Evolutionary conservation across 2,329 filamentous ascomycete genomes (phyloP), one percentile per base, ranked within the genome.

Genomic region (Arthrinium phaeospermum): DNA sequence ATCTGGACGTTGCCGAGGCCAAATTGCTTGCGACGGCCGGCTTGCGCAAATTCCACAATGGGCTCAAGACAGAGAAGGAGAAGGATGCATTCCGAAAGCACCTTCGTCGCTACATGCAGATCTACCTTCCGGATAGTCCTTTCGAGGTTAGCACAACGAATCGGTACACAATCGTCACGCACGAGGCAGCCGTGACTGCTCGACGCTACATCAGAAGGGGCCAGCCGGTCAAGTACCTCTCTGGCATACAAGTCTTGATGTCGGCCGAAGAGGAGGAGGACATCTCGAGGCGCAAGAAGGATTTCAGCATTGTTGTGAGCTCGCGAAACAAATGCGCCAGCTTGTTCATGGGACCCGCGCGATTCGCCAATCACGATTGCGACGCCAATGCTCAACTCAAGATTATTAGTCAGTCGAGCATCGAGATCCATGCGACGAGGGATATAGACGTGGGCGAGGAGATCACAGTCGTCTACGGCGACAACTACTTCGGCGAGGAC

Each of bases 341-440:
- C 70, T 86, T 99, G 57, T 98, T 99, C 80, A 91, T 99, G 80
- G 96, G 96, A 0, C 97, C 96, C 10, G 96, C 96, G 46, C 91
- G 96, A 69, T 98, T 99, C 81, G 95, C 96, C 37, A 99, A 99
- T 80, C 96, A 99, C 83, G 96, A 99, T 82, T 99, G 96, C 83
- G 89, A 93, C 76, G 94, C 96, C 45, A 99, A 98, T 84, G 95
- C 95, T 12, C 90, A 92, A 79, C 88, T 99, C 64, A 92, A 94
- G 77, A 98, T 94, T 47, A 93, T 91, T 47, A 94, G 95, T 67
- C 90, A 92, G 72, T 91, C 95, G 72, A 94, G 94, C 47, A 98
- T 99, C 85, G 93, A 97, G 79, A 95, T 99, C 72, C 90, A 97
- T 69, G 94, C 96, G 3, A 90, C 91, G 46, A 91, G 91, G 75